These are phyloP conservation scores for Phytopythium boreale DNA, from an alignment of 352 stramenopile species.

Conservation along the genomic window DNA sequence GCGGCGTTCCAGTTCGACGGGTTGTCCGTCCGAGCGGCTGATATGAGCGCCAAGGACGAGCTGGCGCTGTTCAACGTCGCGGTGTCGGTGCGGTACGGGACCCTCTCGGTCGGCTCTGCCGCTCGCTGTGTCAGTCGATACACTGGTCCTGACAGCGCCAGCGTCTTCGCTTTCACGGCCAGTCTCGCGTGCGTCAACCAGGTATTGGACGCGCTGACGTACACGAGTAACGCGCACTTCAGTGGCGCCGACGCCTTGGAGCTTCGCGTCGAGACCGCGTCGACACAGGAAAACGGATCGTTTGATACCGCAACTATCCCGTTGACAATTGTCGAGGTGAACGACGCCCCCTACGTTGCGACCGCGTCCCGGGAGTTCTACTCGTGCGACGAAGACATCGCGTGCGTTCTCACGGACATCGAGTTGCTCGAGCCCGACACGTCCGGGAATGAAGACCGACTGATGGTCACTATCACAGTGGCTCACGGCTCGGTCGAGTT, in stretches of 20 bases:
- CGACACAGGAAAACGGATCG: conserved; percentile 2
- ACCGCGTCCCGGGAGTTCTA: conserved; percentile 29
- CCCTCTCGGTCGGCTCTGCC: conserved; percentile 12
- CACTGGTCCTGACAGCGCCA: neutral
- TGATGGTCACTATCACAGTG: conserved; percentile 31
- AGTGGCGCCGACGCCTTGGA: conserved; percentile 41
- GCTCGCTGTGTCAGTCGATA: conserved; percentile 25
- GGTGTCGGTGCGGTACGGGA: conserved; percentile 30
- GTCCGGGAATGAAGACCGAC: conserved; percentile 1
- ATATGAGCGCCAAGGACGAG: conserved; percentile 9
- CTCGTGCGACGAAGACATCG: conserved; percentile 48
- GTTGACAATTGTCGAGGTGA: conserved; percentile 47
- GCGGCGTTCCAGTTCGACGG: conserved; percentile 20
- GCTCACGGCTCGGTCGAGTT: conserved; percentile 35
- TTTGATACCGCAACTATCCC: conserved; percentile 37
- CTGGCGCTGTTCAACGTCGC: conserved; percentile 18
- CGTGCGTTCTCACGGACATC: conserved; percentile 44
- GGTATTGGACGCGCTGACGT: conserved; percentile 31
- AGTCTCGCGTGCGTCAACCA: conserved; percentile 33
- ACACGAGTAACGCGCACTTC: conserved; percentile 37
- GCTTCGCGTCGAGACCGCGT: conserved; percentile 22
- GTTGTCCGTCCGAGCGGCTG: conserved; percentile 34
- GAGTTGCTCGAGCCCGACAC: conserved; percentile 46
- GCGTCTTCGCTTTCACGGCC: conserved; percentile 22
- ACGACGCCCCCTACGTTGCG: conserved; percentile 66